Evolutionary conservation across 169 alveolate genomes (phyloP), one percentile per base, ranked within the genome.

Genomic region (Cryptosporidium sp.): DNA sequence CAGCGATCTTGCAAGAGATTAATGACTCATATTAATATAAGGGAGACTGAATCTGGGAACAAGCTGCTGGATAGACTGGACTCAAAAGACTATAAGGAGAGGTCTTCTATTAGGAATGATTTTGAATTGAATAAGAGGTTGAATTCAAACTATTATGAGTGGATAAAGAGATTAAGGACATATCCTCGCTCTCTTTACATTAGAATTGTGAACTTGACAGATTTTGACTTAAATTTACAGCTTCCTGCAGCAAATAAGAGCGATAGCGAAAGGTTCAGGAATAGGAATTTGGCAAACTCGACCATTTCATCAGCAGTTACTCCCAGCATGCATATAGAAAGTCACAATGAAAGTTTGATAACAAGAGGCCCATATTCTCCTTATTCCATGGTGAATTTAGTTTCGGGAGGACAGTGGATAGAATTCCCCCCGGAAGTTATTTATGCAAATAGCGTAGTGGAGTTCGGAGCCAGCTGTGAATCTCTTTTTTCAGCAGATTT

Each of bases 311-410:
- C 89, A 31, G 89, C 89, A 29, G 75, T 80, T 18, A 65, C 67
- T 43, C 89, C 89, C 4, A 80, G 89, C 23, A 80, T 80, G 55
- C 75, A 80, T 65, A 23, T 80, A 6, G 73, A 59, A 62, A 65
- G 70, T 29, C 75, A 65, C 31, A 58, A 29, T 62, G 89, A 80
- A 21, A 65, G 39, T 23, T 62, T 65, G n/a, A 43, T 61, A 21
- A 62, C 89, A 43, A 59, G 75, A 14, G 89, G 89, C 31, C 89
- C 89, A 29, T 61, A 45, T 61, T 59, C 89, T 35, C 89, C 89
- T 6, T 80, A 62, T 80, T 80, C 89, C 8, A 59, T 80, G 65
- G 33, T 41, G 23, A 80, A 80, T 41, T 48, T 80, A 73, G 51
- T 80, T 33, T 80, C 33, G 18, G 89, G 89, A 26, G 89, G 89